phyloP scores from a whole-genome alignment of 1,284 basidiomycete genomes.

The Peniophora sp. region DNA sequence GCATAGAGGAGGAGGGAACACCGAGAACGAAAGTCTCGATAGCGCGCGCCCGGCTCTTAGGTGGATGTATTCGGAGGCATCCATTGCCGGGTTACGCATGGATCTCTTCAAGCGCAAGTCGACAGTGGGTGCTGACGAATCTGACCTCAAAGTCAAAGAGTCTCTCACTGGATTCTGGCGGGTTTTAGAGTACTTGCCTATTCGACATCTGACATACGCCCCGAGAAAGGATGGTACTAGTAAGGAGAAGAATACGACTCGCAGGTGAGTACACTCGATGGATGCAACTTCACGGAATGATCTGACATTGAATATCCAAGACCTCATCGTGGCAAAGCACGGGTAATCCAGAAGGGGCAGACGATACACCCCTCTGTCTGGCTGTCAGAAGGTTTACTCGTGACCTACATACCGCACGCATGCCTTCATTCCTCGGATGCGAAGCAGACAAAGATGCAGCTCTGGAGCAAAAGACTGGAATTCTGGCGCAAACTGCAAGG shows the following conservation, averaged over 20 bases:
- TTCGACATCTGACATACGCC: slow-evolving; percentile 17
- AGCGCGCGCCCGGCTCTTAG: not conserved
- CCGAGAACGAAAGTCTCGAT: not conserved
- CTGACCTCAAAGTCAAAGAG: slow-evolving; percentile 7
- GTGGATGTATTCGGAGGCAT: slow-evolving; percentile 4
- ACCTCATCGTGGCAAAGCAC: not conserved
- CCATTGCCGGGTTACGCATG: not conserved
- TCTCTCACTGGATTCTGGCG: slow-evolving; percentile 16
- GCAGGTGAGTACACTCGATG: slow-evolving; percentile 4
- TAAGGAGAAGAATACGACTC: slow-evolving; percentile 7
- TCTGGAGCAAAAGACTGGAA: not conserved
- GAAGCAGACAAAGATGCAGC: not conserved
- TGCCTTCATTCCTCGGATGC: not conserved
- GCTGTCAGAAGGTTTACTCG: no score
- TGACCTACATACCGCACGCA: not conserved
- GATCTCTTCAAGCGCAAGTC: not conserved
- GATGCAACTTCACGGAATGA: not conserved
- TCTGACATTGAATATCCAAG: not conserved
- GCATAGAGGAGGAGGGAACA: slow-evolving; percentile 1
- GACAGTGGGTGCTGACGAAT: not conserved
- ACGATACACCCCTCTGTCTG: not conserved
- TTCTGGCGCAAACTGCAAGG: not conserved
- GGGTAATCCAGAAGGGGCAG: not conserved
- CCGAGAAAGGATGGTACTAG: not conserved
- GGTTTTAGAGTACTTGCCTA: slow-evolving; percentile 17